Conservation (phyloP, 768 basidiomycete species). For the Boletus tylopilopsis region DNA sequence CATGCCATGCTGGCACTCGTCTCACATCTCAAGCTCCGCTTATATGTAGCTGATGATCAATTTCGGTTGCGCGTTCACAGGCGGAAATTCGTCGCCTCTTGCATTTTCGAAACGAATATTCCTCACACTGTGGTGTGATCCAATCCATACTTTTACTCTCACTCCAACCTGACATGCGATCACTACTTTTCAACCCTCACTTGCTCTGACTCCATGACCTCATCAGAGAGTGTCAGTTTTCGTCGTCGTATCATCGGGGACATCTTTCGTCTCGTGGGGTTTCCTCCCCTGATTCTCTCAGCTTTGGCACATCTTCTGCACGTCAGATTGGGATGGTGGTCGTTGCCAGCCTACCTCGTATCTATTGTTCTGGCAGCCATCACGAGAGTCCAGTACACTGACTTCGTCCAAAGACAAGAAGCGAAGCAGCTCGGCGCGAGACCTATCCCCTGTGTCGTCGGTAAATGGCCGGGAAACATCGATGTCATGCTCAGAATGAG, state of each 20-base stretch:
- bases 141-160: constrained; percentile 10
- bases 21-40: constrained; percentile 14
- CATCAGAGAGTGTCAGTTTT: constrained; percentile 28
- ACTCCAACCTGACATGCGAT: constrained; percentile 4
- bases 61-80: constrained; percentile 13
- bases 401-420: constrained; percentile 38
- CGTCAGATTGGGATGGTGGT: constrained; percentile 33
- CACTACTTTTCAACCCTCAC: neutral
- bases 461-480: constrained; percentile 77
- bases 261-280: constrained; percentile 36
- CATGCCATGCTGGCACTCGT: neutral
- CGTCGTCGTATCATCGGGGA: constrained; percentile 50
- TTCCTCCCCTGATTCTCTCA: constrained; percentile 40
- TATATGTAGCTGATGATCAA: neutral
- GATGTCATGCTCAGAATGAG: constrained; percentile 60
- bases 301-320: constrained; percentile 26
- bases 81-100: neutral
- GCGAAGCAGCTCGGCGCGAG: constrained; percentile 48
- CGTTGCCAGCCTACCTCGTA: constrained; percentile 36
- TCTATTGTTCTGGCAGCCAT: constrained; percentile 43
- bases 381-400: constrained; percentile 32
- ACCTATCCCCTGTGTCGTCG: constrained; percentile 54
- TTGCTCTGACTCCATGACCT: neutral
- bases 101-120: constrained; percentile 10
- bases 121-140: neutral